phyloP scores from a whole-genome alignment of 768 basidiomycete species.

The Dacryopinax spathularia region DNA sequence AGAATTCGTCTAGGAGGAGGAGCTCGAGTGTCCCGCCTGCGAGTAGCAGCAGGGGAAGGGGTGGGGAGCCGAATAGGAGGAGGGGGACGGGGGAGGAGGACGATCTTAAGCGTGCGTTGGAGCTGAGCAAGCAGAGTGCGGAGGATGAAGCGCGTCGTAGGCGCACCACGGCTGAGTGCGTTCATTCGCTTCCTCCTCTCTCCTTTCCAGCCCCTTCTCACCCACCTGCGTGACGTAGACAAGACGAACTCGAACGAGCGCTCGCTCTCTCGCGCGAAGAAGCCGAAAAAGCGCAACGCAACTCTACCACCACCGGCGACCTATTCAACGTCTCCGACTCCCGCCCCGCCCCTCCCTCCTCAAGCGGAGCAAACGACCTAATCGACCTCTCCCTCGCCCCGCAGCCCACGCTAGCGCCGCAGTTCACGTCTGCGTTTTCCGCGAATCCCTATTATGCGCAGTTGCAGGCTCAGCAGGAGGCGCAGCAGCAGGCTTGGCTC shows the following conservation, averaged over 20 bases:
- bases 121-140: slow-evolving; percentile 65
- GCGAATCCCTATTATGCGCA: slow-evolving; percentile 15
- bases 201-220: too few species aligned
- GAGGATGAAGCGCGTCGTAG: slow-evolving; percentile 50
- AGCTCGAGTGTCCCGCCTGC: slow-evolving; percentile 15
- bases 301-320: slow-evolving; percentile 8
- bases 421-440: background rate
- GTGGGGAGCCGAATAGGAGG: slow-evolving; percentile 6
- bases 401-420: background rate
- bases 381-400: background rate
- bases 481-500: slow-evolving; percentile 31
- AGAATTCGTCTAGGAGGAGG: slow-evolving; percentile 32
- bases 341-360: slow-evolving; percentile 31
- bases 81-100: slow-evolving; percentile 49
- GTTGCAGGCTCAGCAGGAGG: slow-evolving; percentile 32
- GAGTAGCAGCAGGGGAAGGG: too few species aligned
- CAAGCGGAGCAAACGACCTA: background rate
- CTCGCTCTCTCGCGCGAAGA: slow-evolving; percentile 82
- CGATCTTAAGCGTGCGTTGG: slow-evolving; percentile 72
- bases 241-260: slow-evolving; percentile 72
- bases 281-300: slow-evolving; percentile 41
- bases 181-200: too few species aligned
- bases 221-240: slow-evolving; percentile 21
- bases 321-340: slow-evolving; percentile 45
- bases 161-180: slow-evolving; percentile 36